phyloP scores from a whole-genome alignment of 2,329 filamentous ascomycete genomes.

The Fusarium chlamydosporum region DNA sequence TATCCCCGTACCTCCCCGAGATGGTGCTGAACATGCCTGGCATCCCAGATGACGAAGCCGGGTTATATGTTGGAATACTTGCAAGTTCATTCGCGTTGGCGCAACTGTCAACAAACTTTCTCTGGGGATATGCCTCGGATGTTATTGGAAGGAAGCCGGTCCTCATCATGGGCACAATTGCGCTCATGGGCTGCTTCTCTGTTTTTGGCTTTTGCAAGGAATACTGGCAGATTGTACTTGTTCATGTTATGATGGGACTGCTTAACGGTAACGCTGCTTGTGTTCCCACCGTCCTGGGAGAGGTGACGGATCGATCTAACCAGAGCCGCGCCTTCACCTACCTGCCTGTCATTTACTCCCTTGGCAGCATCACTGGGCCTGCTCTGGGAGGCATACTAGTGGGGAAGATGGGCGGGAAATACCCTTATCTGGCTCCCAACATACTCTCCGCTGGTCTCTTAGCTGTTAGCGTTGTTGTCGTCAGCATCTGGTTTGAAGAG shows the following conservation, averaged over 20 bases:
- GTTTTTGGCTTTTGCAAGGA: constrained; percentile 88
- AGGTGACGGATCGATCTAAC: constrained; percentile 95
- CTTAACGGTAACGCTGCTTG: constrained; percentile 96
- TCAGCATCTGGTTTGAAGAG: constrained; percentile 88
- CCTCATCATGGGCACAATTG: constrained; percentile 82
- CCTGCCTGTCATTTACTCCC: constrained; percentile 93
- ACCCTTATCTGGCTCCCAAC: constrained; percentile 90
- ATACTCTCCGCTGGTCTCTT: constrained; percentile 81
- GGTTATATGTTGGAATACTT: constrained; percentile 90
- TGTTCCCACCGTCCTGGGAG: constrained; percentile 92
- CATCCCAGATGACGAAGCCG: constrained; percentile 77
- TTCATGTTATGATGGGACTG: constrained; percentile 91
- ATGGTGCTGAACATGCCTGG: constrained; percentile 92
- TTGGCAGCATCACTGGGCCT: constrained; percentile 93
- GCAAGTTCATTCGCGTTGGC: constrained; percentile 93
- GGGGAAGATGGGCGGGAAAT: constrained; percentile 70
- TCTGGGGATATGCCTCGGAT: constrained; percentile 71
- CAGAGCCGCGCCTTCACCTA: constrained; percentile 95
- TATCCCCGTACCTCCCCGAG: constrained; percentile 92
- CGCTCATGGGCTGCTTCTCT: constrained; percentile 85
- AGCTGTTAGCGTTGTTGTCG: constrained; percentile 77
- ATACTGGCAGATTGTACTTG: constrained; percentile 86
- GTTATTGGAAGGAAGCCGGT: constrained; percentile 80
- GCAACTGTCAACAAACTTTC: constrained; percentile 90
- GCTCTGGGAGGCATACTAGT: constrained; percentile 90